Conservation (phyloP, 2,329 filamentous ascomycete species). For the Pleurostoma richardsiae region DNA sequence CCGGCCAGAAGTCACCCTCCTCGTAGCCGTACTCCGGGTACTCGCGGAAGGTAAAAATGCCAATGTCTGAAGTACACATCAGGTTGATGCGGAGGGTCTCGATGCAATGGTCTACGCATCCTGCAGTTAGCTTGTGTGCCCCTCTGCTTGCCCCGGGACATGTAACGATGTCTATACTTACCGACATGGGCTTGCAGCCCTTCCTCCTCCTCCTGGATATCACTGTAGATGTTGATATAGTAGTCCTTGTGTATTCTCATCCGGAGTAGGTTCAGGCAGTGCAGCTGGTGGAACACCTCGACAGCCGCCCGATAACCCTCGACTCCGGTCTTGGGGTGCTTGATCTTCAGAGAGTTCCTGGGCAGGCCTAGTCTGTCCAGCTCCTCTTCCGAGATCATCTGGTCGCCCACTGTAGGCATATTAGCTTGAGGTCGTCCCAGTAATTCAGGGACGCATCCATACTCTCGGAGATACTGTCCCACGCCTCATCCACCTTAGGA, state of each 20-base stretch:
- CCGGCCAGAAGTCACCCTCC: constrained; percentile 45
- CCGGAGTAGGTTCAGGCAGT: constrained; percentile 42
- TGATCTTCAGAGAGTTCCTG: constrained; percentile 48
- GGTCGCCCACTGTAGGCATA: constrained; percentile 45
- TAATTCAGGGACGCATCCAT: constrained; percentile 4
- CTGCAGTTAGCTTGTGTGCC: constrained; percentile 1
- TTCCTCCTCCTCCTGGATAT: constrained; percentile 23
- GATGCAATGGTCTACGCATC: constrained; percentile 41
- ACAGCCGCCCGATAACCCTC: constrained; percentile 55
- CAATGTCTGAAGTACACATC: constrained; percentile 51
- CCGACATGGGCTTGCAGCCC: constrained; percentile 38
- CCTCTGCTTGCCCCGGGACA: rapidly evolving
- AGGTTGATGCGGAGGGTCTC: constrained; percentile 47
- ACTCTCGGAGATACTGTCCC: constrained; percentile 46
- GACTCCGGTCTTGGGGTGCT: constrained; percentile 48
- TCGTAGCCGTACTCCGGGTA: constrained; percentile 34
- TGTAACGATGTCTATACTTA: constrained; percentile 11
- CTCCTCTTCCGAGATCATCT: constrained; percentile 52
- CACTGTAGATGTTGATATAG: constrained; percentile 23
- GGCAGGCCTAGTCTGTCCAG: constrained; percentile 47
- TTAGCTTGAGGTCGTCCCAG: not conserved
- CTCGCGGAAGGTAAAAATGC: constrained; percentile 47
- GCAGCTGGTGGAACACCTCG: constrained; percentile 53
- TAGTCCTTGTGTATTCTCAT: constrained; percentile 45
- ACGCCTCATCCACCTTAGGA: constrained; percentile 50